phyloP scores from a whole-genome alignment of 371 early-diverging fungal genomes.

The Mortierella sp. region DNA sequence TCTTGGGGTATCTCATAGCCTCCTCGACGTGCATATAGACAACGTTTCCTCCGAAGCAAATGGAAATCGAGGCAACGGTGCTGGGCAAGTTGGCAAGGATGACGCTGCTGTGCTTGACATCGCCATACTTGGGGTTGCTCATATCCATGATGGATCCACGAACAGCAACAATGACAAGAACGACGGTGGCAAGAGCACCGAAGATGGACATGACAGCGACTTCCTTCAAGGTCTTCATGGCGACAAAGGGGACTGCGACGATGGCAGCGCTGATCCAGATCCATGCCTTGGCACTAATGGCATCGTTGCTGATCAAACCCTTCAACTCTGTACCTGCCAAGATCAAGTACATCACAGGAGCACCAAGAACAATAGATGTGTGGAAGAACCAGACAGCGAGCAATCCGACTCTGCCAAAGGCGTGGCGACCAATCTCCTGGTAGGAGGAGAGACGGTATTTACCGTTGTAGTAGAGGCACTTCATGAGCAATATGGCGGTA shows the following conservation, averaged over 20 bases:
- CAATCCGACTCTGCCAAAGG: conserved; percentile 58
- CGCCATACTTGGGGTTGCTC: conserved; percentile 37
- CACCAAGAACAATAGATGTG: conserved; percentile 71
- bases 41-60: conserved; percentile 86
- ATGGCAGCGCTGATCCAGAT: conserved; percentile 63
- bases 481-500: conserved; percentile 77
- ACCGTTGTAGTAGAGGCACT: conserved; percentile 76
- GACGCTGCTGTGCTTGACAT: conserved; percentile 59
- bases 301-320: conserved; percentile 18
- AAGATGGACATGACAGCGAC: conserved; percentile 74
- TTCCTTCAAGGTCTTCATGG: conserved; percentile 72
- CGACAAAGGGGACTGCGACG: conserved; percentile 64
- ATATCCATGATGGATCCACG: conserved; percentile 57
- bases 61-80: conserved; percentile 74
- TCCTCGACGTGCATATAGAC: conserved; percentile 70
- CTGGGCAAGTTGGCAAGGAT: conserved; percentile 69
- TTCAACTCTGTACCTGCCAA: conserved; percentile 65
- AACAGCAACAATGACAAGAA: conserved; percentile 61
- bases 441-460: conserved; percentile 57
- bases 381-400: conserved; percentile 64
- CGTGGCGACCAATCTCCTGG: conserved; percentile 57
- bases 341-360: conserved; percentile 69
- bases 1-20: conserved; percentile 68
- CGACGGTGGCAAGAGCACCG: conserved; percentile 67
- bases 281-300: conserved; percentile 59